Evolutionary conservation across 768 basidiomycete species (phyloP), one percentile per base, ranked within the genome.

Genomic region (Phlebiopsis gigantea): DNA sequence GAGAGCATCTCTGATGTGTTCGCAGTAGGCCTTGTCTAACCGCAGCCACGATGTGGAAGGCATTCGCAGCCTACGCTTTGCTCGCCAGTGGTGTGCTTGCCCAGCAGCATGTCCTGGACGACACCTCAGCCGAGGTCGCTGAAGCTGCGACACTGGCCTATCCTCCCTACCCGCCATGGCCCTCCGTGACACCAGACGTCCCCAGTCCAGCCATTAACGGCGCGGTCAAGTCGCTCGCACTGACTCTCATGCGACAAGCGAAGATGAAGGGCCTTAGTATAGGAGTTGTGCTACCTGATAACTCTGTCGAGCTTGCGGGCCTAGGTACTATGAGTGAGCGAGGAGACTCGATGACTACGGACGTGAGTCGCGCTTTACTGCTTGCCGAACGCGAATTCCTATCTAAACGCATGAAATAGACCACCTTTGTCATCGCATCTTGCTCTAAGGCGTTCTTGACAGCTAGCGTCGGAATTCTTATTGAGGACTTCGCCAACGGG

Each of bases 401-500:
- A 28, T 22, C 10, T 5, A 2, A 22, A 25, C 14, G 5, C 31
- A 9, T 29, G 14, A 31, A 26, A 34, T 42, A 72, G 70, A 69
- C 70, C 0, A 51, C 69, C 4, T 72, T 71, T 50, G 47, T n/a
- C 34, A 59, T 72, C 7, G 71, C 59, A 8, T 70, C 71, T 3
- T 66, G 63, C 59, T 71, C 68, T 2, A 73, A 73, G 53, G 67
- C 66, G 0, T 72, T 72, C 56, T 57, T 67, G 4, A 57, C 65
- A 1, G 49, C 49, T 17, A 49, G 65, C 7, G 31, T 72, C 21
- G 69, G 71, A 1, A 53, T 70, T n/a, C 64, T 73, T 2, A 69
- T 71, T 47, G 68, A 70, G 21, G 68, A 72, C 54, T 69, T 62
- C 57, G 65, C 65, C 26, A 43, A 57, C n/a, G 71, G 66, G 1